Percentiles rank a stretch among this genome's conserved stretches.
Evolutionary conservation across 139 green algal species (phyloP).

Genomic region (Auxenochlorella protothecoides): DNA sequence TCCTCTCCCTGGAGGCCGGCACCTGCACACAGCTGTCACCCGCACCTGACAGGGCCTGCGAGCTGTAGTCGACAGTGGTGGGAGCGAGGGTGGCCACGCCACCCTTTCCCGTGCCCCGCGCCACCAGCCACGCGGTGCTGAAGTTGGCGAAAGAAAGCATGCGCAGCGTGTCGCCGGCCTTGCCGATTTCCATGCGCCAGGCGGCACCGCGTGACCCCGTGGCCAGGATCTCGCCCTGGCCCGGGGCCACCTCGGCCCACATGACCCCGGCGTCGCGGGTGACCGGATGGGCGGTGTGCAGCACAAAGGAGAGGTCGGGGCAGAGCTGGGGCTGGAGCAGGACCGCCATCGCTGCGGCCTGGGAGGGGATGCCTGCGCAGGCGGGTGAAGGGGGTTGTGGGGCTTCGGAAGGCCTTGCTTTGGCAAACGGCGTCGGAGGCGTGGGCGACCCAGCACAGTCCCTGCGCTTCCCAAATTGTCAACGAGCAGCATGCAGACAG

Average conservation of each 20-base stretch:
- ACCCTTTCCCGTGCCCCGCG: neutral
- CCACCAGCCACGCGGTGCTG: slow-evolving; percentile 50
- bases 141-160: slow-evolving; percentile 90
- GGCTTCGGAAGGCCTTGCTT: neutral
- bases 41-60: slow-evolving; percentile 53
- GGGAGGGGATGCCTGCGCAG: slow-evolving; percentile 49
- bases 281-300: slow-evolving; percentile 74
- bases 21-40: slow-evolving; percentile 17
- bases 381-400: neutral
- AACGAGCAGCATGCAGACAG: too few species aligned
- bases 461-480: too few species aligned
- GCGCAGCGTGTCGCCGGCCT: slow-evolving; percentile 41
- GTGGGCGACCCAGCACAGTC: neutral
- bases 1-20: neutral
- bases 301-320: slow-evolving; percentile 69
- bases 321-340: slow-evolving; percentile 71
- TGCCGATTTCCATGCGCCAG: slow-evolving; percentile 76
- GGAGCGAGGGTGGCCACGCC: too few species aligned
- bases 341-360: slow-evolving; percentile 77
- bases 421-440: neutral
- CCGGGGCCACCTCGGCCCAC: slow-evolving; percentile 71
- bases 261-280: slow-evolving; percentile 38
- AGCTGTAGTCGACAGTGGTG: slow-evolving; percentile 71
- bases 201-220: slow-evolving; percentile 64
- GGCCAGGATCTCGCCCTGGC: neutral